Base-by-base conservation (phyloP, 2,329 filamentous ascomycete genomes). In the Aureobasidium vineae region DNA sequence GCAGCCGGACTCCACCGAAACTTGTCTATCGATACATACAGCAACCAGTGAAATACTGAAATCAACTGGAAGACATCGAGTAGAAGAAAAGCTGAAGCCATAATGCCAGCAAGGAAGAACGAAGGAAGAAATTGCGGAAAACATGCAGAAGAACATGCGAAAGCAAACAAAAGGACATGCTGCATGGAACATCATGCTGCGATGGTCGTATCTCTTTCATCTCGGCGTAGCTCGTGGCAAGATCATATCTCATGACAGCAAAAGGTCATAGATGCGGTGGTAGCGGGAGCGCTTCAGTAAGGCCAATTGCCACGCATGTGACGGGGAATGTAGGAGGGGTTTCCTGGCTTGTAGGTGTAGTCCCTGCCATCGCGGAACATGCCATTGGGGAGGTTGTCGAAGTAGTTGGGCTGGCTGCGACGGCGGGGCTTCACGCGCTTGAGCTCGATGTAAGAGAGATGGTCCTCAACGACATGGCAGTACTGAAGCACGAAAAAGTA, bases 171-270 rank as follows among this genome's bases (percentile, higher is more conserved):
- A 31, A 61, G n/a, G 31, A 23, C 36, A 49, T 15, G 41, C 28
- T 23, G 41, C 19, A 23, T 45, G 28, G 5, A 47, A 36, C 40
- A 49, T 31, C 36, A 31, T 31, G 36, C 50, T 52, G 6, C 23
- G 57, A 45, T 26, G 40, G 10, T 61, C 28, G 19, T 49, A 38
- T 49, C 28, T 28, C 36, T 33, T 47, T 63, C 59, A 33, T 63
- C 13, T 63, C 45, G 21, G 59, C 59, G 15, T 50, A 50, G n/a
- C 28, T 61, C 57, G 21, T 61, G 26, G 16, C 41, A 61, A 49
- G 10, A 36, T 52, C 21, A 13, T 28, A 36, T 50, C 33, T 63
- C 43, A 63, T 63, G 31, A 63, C 45, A 26, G 31, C 7, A 15
- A 5, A 13, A 3, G 26, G 33, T 50, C 41, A 49, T 23, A n/a